Conservation (phyloP, 2,329 filamentous ascomycete genomes). For the Akanthomyces lecanii region DNA sequence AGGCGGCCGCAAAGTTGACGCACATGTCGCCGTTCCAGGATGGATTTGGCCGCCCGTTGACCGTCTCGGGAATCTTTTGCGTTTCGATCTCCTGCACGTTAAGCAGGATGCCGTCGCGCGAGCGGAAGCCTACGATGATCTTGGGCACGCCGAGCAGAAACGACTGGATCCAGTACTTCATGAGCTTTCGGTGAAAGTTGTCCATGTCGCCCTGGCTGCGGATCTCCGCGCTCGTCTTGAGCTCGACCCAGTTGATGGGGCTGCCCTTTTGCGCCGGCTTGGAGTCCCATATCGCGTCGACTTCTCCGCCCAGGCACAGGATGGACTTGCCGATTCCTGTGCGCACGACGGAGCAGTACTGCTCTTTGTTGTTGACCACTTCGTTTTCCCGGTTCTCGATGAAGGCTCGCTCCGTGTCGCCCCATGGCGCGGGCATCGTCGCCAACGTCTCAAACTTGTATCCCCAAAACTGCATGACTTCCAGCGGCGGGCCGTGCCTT, state of each 20-base stretch:
- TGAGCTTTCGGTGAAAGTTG: slow-evolving; percentile 81
- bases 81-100: slow-evolving; percentile 77
- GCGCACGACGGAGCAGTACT: slow-evolving; percentile 91
- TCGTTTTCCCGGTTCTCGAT: slow-evolving; percentile 73
- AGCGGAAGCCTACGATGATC: slow-evolving; percentile 86
- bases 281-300: slow-evolving; percentile 85
- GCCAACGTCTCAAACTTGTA: slow-evolving; percentile 95
- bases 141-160: slow-evolving; percentile 90
- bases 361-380: slow-evolving; percentile 80
- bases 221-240: slow-evolving; percentile 83
- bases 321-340: slow-evolving; percentile 76
- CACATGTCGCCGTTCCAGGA: slow-evolving; percentile 91
- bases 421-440: slow-evolving; percentile 71
- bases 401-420: slow-evolving; percentile 63
- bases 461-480: slow-evolving; percentile 91
- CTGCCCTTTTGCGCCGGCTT: slow-evolving; percentile 63
- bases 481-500: slow-evolving; percentile 52
- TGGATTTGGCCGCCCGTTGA: slow-evolving; percentile 59
- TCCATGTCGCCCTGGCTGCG: slow-evolving; percentile 62
- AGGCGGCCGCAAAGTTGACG: slow-evolving; percentile 79
- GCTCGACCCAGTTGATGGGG: slow-evolving; percentile 88
- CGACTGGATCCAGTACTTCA: slow-evolving; percentile 96
- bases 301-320: slow-evolving; percentile 84
- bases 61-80: slow-evolving; percentile 69
- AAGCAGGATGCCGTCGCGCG: slow-evolving; percentile 64